Base-by-base conservation (phyloP, 2,329 filamentous ascomycete genomes). In the Trichophyton mentagrophytes region DNA sequence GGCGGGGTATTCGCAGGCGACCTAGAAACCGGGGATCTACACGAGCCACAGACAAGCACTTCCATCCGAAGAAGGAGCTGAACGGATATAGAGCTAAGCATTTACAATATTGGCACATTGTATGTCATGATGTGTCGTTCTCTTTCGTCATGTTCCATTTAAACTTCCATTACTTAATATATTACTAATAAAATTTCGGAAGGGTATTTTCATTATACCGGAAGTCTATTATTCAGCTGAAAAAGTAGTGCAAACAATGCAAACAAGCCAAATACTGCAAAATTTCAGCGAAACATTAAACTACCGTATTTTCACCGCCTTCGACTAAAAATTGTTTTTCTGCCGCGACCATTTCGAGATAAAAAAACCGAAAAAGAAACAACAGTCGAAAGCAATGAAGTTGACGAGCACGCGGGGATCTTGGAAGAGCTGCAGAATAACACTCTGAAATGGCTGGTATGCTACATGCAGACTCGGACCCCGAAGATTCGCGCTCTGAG, bases 1-100 rank as follows among this genome's bases (percentile, higher is more conserved):
- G 72, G 70, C 33, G 69, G 68, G 27, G 66, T 68, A 0, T 64
- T 74, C 9, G 74, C 73, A 47, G 73, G 73, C 65, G 70, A 72
- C 42, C 56, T 77, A 51, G 75, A 77, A 61, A 69, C 74, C 58
- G 75, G 75, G 3, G 74, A 76, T 63, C 67, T 68, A 36, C 71
- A 74, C 65, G 73, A 74, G 61, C 67, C 75, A 55, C 66, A 68
- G 61, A 55, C 56, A 20, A 67, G 65, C 44, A 66, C 66, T 15
- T 65, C 66, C 30, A 57, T 70, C 40, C 67, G 69, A 56, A 64
- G 71, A 63, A 66, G 70, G 47, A 71, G 70, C 62, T 70, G 69
- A 49, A 64, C 65, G 33, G 61, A 61, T 42, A 63, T 68, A 58
- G 63, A 38, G 3, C 15, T 17, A n/a, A 33, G 51, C 22, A 3